Evolutionary conservation across 1,284 basidiomycete species (phyloP).

Genomic region (Cutaneotrichosporon cutaneum): DNA sequence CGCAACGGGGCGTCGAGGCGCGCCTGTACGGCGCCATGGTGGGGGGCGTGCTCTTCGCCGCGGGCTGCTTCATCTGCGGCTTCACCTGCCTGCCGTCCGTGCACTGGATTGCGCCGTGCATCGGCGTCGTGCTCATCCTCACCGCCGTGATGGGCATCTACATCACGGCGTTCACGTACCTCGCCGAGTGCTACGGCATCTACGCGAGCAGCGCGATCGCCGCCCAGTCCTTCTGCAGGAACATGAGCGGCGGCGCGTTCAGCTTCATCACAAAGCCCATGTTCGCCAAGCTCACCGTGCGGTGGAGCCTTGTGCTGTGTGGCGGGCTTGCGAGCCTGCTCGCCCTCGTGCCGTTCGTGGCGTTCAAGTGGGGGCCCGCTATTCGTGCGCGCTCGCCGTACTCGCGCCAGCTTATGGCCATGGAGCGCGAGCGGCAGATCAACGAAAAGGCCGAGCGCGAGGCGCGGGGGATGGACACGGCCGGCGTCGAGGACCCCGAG

Average conservation of each 20-base stretch:
- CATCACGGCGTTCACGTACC: constrained; percentile 36
- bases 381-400: constrained; percentile 42
- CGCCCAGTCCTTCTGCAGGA: constrained; percentile 32
- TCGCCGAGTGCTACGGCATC: constrained; percentile 34
- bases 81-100: constrained; percentile 40
- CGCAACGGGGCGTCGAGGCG: constrained; percentile 66
- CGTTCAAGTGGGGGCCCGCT: constrained; percentile 41
- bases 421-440: constrained; percentile 38
- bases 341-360: constrained; percentile 44
- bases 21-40: constrained; percentile 67
- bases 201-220: constrained; percentile 31
- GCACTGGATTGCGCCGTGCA: constrained; percentile 44
- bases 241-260: constrained; percentile 29
- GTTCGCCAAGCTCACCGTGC: constrained; percentile 20
- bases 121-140: constrained; percentile 48
- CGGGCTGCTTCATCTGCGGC: constrained; percentile 60
- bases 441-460: constrained; percentile 26
- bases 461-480: constrained; percentile 13
- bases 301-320: constrained; percentile 22
- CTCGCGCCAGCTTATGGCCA: constrained; percentile 41
- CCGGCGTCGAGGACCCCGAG: constrained; percentile 22
- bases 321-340: constrained; percentile 24
- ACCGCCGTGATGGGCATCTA: constrained; percentile 35
- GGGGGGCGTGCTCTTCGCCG: constrained; percentile 64
- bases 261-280: constrained; percentile 25